phyloP scores from a whole-genome alignment of 2,329 filamentous ascomycete genomes.

The Alternaria sp. region DNA sequence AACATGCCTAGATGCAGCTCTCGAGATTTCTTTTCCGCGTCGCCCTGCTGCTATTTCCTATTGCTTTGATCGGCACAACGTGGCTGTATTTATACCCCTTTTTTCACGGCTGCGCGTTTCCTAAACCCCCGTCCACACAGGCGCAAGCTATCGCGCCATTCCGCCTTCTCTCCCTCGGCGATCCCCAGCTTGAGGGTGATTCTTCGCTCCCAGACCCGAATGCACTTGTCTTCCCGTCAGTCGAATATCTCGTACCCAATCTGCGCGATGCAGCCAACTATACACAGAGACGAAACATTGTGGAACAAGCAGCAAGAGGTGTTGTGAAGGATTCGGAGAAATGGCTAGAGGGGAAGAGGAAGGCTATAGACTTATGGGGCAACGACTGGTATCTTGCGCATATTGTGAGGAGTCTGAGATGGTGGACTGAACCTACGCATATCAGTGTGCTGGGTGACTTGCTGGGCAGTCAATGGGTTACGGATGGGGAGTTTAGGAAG shows the following conservation, averaged over 20 bases:
- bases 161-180: slow-evolving; percentile 84
- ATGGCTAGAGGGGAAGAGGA: slow-evolving; percentile 72
- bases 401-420: slow-evolving; percentile 82
- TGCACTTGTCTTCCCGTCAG: slow-evolving; percentile 51
- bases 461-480: slow-evolving; percentile 94
- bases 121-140: slow-evolving; percentile 49
- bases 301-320: slow-evolving; percentile 28
- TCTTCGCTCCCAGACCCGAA: slow-evolving; percentile 71
- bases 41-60: slow-evolving; percentile 64
- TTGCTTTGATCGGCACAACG: slow-evolving; percentile 73
- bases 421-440: slow-evolving; percentile 88
- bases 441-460: slow-evolving; percentile 89
- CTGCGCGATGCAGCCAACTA: slow-evolving; percentile 31
- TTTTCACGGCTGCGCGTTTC: slow-evolving; percentile 81
- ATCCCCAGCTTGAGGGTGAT: slow-evolving; percentile 93
- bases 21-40: slow-evolving; percentile 57
- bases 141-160: slow-evolving; percentile 70
- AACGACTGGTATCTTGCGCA: slow-evolving; percentile 96
- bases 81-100: slow-evolving; percentile 90
- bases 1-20: slow-evolving; percentile 60
- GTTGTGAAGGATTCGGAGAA: slow-evolving; percentile 69
- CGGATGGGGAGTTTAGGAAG: slow-evolving; percentile 79
- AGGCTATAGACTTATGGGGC: slow-evolving; percentile 85
- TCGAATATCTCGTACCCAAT: slow-evolving; percentile 47
- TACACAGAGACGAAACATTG: slow-evolving; percentile 21